phyloP scores from a whole-genome alignment of 768 basidiomycete species.

The Tricholoma hemisulphureum region DNA sequence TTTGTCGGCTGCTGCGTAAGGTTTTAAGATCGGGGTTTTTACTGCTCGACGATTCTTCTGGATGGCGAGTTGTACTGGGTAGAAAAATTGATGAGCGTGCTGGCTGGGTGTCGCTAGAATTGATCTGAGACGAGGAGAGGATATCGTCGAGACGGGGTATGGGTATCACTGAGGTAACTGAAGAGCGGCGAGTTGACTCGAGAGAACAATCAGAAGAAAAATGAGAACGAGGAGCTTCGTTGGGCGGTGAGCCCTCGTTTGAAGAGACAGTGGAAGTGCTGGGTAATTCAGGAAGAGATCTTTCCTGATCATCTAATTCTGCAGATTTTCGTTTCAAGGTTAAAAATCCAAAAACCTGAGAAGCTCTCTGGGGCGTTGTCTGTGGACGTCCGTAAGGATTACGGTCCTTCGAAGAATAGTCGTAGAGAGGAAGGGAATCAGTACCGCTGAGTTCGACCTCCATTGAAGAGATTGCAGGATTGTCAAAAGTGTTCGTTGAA shows the following conservation, averaged over 20 bases:
- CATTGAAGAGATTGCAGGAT: constrained; percentile 66
- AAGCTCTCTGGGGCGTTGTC: constrained; percentile 63
- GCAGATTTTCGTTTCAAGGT: constrained; percentile 44
- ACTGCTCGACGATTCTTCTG: background rate
- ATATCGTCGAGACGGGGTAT: constrained; percentile 14
- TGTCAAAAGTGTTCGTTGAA: constrained; percentile 38
- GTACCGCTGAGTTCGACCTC: constrained; percentile 66
- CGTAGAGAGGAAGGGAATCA: constrained; percentile 36
- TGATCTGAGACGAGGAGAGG: constrained; percentile 2
- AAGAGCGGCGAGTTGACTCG: constrained; percentile 10
- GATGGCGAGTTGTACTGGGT: background rate
- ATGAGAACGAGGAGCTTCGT: constrained; percentile 22
- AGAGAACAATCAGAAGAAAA: constrained; percentile 27
- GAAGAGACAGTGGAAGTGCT: constrained; percentile 44
- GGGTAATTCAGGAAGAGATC: constrained; percentile 37
- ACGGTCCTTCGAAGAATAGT: constrained; percentile 19
- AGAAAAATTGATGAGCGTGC: background rate
- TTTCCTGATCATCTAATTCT: constrained; percentile 31
- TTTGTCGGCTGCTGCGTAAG: constrained; percentile 2
- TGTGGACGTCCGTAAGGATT: constrained; percentile 35
- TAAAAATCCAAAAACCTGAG: constrained; percentile 74
- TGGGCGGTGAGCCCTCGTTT: constrained; percentile 23
- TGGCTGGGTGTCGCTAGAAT: background rate
- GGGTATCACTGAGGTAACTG: constrained; percentile 18
- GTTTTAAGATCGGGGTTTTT: background rate